Evolutionary conservation across 306 rosid genomes (phyloP).

Genomic region (Styphnolobium japonicum): DNA sequence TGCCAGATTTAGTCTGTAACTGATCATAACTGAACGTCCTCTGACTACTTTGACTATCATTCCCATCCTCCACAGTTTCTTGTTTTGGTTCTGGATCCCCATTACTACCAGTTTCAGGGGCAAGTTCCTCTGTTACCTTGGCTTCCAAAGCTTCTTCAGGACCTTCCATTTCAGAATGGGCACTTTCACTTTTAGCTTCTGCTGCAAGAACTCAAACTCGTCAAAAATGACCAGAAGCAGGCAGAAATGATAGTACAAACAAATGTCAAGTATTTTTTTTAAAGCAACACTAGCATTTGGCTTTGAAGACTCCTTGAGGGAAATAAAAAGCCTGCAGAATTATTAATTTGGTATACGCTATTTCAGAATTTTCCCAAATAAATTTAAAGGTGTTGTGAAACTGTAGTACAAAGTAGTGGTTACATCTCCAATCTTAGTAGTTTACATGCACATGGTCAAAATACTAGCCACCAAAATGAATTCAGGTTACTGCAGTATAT

Average conservation of each 20-base stretch:
- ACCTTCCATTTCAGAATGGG: conserved; percentile 44
- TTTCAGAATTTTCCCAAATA: not conserved
- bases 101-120: conserved; percentile 39
- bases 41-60: conserved; percentile 24
- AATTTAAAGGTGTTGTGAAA: not conserved
- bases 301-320: not conserved
- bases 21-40: conserved; percentile 63
- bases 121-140: conserved; percentile 54
- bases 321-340: not conserved
- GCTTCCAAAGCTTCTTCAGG: conserved; percentile 53
- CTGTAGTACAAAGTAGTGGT: not conserved
- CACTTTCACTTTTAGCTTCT: conserved; percentile 45
- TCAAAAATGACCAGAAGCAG: not conserved
- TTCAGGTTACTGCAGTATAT: not conserved
- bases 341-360: not conserved
- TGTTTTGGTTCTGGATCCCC: conserved; percentile 52
- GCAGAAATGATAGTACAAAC: not conserved
- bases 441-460: not conserved
- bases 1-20: conserved; percentile 64
- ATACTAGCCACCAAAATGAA: not conserved
- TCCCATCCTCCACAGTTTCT: conserved; percentile 40
- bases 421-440: not conserved
- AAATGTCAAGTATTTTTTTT: not conserved
- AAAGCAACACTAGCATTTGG: conserved; percentile 1
- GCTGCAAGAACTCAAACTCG: conserved; percentile 30